Evolutionary conservation across 768 basidiomycete genomes (phyloP), one percentile per base, ranked within the genome.

Genomic region (Lactarius akahatsu): DNA sequence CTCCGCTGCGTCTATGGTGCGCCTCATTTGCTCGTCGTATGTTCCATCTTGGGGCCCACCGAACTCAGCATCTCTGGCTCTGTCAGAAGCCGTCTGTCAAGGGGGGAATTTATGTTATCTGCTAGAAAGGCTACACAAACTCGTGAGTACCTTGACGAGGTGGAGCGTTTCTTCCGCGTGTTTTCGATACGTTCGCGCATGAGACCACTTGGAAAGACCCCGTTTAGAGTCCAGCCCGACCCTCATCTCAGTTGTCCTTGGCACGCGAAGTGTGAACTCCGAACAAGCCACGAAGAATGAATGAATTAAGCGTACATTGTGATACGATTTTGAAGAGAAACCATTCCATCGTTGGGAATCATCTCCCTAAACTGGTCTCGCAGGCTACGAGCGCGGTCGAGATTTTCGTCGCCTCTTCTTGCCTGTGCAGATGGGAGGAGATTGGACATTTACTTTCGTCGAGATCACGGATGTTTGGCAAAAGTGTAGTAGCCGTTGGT

Each of bases 121-220:
- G 8, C 23, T 34, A 2, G 50, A 41, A 36, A 36, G 9, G 30
- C 30, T 30, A 47, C 28, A 47, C 11, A 40, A 30, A 36, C 26
- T 23, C 32, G 41, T 47, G 28, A 18, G 20, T 32, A 63, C 63
- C 57, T 47, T 63, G 57, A 47, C 34, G 57, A 58, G 6, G n/a
- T 40, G 63, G 34, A 50, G 18, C 16, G 63, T 63, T 40, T 63
- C 63, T 50, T 63, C 28, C 8, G 63, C 57, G 34, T 58, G 57
- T 40, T 57, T 47, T 36, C 56, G 57, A 58, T 63, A 63, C 0
- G 34, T 26, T 45, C 55, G 56, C 26, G 63, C 63, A 26, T 59
- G 63, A 10, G 26, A 20, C 20, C 47, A 11, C 32, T 41, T 54
- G 28, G 63, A 10, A 30, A 54, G 2, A 13, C 36, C 63, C 16